Conservation (phyloP, 2,329 filamentous ascomycete species). For the Dryadomyces quercus-mongolicae region DNA sequence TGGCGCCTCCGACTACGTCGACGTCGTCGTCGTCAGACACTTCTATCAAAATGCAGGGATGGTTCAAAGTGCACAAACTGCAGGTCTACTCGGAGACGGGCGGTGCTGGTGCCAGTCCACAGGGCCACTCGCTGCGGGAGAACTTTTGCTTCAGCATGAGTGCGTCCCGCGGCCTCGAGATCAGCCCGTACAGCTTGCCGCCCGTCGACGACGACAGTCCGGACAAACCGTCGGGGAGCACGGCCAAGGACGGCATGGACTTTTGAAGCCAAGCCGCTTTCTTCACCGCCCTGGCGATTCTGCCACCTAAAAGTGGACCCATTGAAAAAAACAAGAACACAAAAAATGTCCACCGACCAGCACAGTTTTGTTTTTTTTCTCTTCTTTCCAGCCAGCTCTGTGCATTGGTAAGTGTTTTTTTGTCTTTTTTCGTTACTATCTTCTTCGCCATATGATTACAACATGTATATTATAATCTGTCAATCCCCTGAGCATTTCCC, state of each 20-base stretch:
- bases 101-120: slow-evolving; percentile 61
- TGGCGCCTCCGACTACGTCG: slow-evolving; percentile 39
- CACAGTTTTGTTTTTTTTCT: neutral
- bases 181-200: slow-evolving; percentile 81
- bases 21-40: neutral
- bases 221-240: slow-evolving; percentile 31
- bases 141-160: slow-evolving; percentile 88
- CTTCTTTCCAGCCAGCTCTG: neutral
- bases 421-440: too few species aligned
- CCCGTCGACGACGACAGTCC: slow-evolving; percentile 64
- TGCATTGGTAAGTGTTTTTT: neutral
- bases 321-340: neutral
- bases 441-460: slow-evolving; percentile 32
- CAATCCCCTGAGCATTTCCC: slow-evolving; percentile 42
- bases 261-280: slow-evolving; percentile 42
- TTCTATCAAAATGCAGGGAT: slow-evolving; percentile 72
- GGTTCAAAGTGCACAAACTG: slow-evolving; percentile 71
- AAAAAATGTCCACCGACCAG: neutral
- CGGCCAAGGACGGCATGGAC: slow-evolving; percentile 57
- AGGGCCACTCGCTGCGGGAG: slow-evolving; percentile 57
- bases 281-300: slow-evolving; percentile 9
- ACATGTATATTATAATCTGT: slow-evolving; percentile 37
- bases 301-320: neutral
- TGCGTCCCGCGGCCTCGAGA: slow-evolving; percentile 64
- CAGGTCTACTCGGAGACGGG: slow-evolving; percentile 83